Base-by-base conservation (phyloP, 2,329 filamentous ascomycete species). In the Ophiognomonia clavigignenti-juglandacearum region DNA sequence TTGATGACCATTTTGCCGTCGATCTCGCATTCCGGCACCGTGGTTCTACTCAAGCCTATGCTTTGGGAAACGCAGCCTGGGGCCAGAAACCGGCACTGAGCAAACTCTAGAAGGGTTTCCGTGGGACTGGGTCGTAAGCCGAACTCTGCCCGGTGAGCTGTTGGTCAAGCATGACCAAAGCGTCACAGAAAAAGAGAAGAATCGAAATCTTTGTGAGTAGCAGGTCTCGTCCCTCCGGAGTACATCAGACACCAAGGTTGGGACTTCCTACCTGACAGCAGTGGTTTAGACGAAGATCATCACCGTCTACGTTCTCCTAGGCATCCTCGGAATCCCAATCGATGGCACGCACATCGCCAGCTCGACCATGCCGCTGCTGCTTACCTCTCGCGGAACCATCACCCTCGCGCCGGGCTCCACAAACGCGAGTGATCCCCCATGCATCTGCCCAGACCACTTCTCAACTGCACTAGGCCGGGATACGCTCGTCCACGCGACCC, bases 1-100 rank as follows among this genome's bases (percentile, higher is more conserved):
- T 83, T 3, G 69, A 78, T 59, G 77, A 82, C 58, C 74, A 72
- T 24, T 69, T 48, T 35, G 40, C 35, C 20, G 26, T 48, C 2
- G 43, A 48, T 20, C 38, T 44, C 10, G 40, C 40, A 9, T 48
- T 44, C 40, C 40, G 35, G 10, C 14, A 44, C 11, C 40, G 34
- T 9, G 35, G 39, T 18, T 20, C 35, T 16, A 20, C 26, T 10
- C n/a, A 16, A 5, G 46, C 39, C 1, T 44, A 48, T 22, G 40
- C 46, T 10, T n/a, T 48, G n/a, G 46, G 46, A 16, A 44, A 20
- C n/a, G 18, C 44, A 4, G 27, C 44, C n/a, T 46, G 44, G 44
- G 42, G 42, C 13, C 37, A 41, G 19, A 46, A 41, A 14, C 44
- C 44, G 4, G 44, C 44, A n/a, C 31, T 41, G 22, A 6, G 3